Base-by-base conservation (phyloP, 2,329 filamentous ascomycete genomes). In the Sphaerulina vaccinii region DNA sequence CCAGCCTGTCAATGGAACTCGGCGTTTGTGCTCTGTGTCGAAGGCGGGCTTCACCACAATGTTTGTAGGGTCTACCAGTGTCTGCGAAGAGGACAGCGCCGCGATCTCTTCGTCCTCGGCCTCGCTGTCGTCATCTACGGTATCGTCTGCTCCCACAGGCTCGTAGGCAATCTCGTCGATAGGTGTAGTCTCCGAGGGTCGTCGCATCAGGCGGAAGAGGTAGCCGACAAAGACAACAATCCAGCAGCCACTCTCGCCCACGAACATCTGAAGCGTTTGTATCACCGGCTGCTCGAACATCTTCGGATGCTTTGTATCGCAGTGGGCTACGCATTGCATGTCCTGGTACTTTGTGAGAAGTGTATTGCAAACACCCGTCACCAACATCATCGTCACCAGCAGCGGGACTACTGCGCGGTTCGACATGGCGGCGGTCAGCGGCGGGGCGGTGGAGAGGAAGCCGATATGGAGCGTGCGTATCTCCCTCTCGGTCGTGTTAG, bases 331-430 rank as follows among this genome's bases (percentile, higher is more conserved):
- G 74, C 93, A 99, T 85, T 96, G 90, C 78, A 96, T 95, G 70
- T 99, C 93, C 88, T 97, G 92, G 67, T 91, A 96, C 70, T 99
- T 99, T 62, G 92, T 96, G 65, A 99, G 79, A 56, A 99, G 82
- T 1, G 93, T 99, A 71, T 99, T 99, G 79, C 90, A 96, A 56
- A 95, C 90, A 57, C 92, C 92, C 19, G 92, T 96, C 68, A 96
- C 75, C 68, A 97, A 79, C 92, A 97, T 97, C 89, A 96, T 95
- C 64, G 80, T 86, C 71, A 97, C 90, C 58, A 97, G 79, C 67
- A 96, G 81, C 32, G 90, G 90, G 54, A 97, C 82, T 49, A 90
- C 69, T 32, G 82, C 81, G 32, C 43, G 44, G 60, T 81, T 78
- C 62, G 86, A 80, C 88, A 96, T 65, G 50, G 39, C 56, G 44